Conservation (phyloP, 2,329 filamentous ascomycete genomes). For the Monilinia polystroma region DNA sequence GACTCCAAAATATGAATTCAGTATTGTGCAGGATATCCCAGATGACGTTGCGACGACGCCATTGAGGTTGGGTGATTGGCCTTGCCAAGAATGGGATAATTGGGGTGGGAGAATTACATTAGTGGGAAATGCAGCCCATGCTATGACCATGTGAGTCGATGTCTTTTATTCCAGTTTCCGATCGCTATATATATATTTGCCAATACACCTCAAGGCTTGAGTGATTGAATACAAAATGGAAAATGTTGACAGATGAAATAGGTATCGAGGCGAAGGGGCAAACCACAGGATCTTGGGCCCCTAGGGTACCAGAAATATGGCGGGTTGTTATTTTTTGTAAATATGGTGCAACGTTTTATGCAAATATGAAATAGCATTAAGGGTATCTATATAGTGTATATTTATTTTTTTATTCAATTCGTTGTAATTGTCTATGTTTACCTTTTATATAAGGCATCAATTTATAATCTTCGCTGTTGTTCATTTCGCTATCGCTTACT, state of each 20-base stretch:
- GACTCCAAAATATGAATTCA: no score
- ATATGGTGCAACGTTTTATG: no score
- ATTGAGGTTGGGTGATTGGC: slow-evolving; percentile 40
- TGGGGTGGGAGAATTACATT: slow-evolving; percentile 37
- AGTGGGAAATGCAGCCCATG: slow-evolving; percentile 40
- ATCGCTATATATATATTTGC: not conserved
- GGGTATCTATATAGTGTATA: no score
- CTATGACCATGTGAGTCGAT: slow-evolving; percentile 38
- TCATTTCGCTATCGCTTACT: no score
- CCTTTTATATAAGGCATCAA: no score
- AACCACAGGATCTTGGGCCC: slow-evolving; percentile 58
- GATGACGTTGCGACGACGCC: slow-evolving; percentile 41
- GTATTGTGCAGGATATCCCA: slow-evolving; percentile 46
- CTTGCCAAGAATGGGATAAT: slow-evolving; percentile 40
- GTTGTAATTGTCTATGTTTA: no score
- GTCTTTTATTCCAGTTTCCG: not conserved
- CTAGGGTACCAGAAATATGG: no score
- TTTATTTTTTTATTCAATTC: no score
- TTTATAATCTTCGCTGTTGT: no score
- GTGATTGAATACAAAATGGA: not conserved
- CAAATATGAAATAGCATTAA: no score
- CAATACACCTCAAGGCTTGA: no score
- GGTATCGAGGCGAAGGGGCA: slow-evolving; percentile 54
- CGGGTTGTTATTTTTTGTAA: no score
- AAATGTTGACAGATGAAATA: not conserved